A percentile compares a stretch with the other conserved stretches of the same genome.
These are phyloP conservation scores for Galeopsis tetrahit DNA, from an alignment of 257 asterid species.

Conservation along the genomic window DNA sequence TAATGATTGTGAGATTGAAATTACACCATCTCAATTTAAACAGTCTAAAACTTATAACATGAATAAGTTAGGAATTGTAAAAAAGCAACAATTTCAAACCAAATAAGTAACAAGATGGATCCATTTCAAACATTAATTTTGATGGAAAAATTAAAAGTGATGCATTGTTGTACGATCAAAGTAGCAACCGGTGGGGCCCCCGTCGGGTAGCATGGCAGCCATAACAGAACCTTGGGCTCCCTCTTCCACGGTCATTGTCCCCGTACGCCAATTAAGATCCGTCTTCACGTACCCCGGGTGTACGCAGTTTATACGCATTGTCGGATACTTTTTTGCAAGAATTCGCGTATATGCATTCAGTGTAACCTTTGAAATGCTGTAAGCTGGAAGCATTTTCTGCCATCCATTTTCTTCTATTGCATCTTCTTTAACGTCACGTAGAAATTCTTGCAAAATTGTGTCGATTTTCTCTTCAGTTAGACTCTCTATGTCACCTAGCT, in stretches of 20 bases:
- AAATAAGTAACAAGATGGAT: not conserved
- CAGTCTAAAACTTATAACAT: not conserved
- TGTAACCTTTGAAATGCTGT: conserved; percentile 75
- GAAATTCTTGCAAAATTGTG: conserved; percentile 51
- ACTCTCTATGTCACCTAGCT: conserved; percentile 61
- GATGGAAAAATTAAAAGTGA: conserved; percentile 47
- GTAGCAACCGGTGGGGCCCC: conserved; percentile 73
- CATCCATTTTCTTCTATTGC: conserved; percentile 71
- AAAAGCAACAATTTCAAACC: not conserved
- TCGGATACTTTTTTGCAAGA: conserved; percentile 65
- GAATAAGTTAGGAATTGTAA: too few species aligned
- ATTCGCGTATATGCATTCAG: conserved; percentile 78
- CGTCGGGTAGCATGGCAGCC: conserved; percentile 72
- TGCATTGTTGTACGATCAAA: conserved; percentile 61
- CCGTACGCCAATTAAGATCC: conserved; percentile 70
- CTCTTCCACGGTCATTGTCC: conserved; percentile 58
- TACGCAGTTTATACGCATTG: conserved; percentile 74
- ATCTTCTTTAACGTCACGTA: conserved; percentile 54
- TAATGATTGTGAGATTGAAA: too few species aligned
- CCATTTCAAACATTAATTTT: not conserved
- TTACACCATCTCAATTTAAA: too few species aligned
- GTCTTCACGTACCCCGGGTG: conserved; percentile 82
- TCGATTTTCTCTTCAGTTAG: conserved; percentile 68
- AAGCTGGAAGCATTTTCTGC: conserved; percentile 83
- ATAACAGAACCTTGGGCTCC: conserved; percentile 77